Conservation (phyloP, 129 eudicot species). For the Chrysanthemum makinoi region DNA sequence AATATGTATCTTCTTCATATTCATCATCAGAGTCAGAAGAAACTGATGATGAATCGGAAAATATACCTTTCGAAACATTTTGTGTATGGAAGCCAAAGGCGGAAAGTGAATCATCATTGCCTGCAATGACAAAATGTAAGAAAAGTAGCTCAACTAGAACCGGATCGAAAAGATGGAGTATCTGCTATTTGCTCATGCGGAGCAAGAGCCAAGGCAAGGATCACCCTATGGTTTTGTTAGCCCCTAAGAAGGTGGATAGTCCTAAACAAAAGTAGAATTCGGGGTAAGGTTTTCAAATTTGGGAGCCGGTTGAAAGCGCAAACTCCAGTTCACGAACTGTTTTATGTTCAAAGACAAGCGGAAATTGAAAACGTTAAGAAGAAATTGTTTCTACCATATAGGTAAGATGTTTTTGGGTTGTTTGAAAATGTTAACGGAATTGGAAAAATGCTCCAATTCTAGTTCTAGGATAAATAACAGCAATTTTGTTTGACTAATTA, state of each 20-base stretch:
- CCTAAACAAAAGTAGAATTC: constrained; percentile 1
- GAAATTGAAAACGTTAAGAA: constrained; percentile 41
- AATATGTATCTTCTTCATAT: constrained; percentile 34
- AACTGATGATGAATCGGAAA: constrained; percentile 44
- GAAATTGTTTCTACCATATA: constrained; percentile 57
- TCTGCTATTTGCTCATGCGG: constrained; percentile 50
- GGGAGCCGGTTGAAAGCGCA: too few species aligned
- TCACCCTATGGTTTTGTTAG: constrained; percentile 38
- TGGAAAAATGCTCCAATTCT: constrained; percentile 22
- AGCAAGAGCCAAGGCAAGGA: constrained; percentile 59
- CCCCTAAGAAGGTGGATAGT: constrained; percentile 24
- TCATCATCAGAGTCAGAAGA: constrained; percentile 34
- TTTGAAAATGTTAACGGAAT: constrained; percentile 11
- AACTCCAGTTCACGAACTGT: constrained; percentile 39
- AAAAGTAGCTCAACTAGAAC: constrained; percentile 77
- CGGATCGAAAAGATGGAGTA: constrained; percentile 46
- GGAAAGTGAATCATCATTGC: constrained; percentile 10
- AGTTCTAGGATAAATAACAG: not conserved
- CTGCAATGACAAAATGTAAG: constrained; percentile 16
- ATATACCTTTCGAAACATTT: constrained; percentile 43
- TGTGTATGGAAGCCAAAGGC: constrained; percentile 58
- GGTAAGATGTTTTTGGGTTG: constrained; percentile 42
- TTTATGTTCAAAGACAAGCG: constrained; percentile 49
- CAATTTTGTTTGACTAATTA: constrained; percentile 14
- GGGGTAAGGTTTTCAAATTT: not conserved